Evolutionary conservation across 2,329 filamentous ascomycete genomes (phyloP).

Genomic region (Malbranchea cinnamomea): DNA sequence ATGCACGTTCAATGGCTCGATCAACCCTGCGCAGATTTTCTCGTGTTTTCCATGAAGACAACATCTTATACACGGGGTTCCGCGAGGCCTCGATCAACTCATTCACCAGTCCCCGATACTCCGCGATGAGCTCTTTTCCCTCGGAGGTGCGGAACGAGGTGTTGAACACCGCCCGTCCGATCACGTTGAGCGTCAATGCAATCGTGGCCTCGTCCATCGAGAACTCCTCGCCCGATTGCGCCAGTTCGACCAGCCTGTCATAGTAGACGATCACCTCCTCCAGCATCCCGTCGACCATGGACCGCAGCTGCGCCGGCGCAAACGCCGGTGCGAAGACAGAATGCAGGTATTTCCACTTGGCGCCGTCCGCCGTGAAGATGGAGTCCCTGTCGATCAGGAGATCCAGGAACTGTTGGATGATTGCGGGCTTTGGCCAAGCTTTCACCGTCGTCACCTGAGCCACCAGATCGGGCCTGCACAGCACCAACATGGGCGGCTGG

Average conservation of each 20-base stretch:
- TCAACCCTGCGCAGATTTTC: slow-evolving; percentile 8
- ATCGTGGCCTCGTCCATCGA: slow-evolving; percentile 3
- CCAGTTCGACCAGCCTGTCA: slow-evolving; percentile 20
- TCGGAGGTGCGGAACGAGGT: slow-evolving; percentile 21
- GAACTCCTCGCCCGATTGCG: slow-evolving; percentile 11
- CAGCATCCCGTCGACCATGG: slow-evolving; percentile 18
- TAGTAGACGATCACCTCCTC: slow-evolving; percentile 20
- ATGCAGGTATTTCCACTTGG: slow-evolving; percentile 30
- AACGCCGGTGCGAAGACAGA: slow-evolving; percentile 27
- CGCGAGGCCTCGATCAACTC: slow-evolving; percentile 8
- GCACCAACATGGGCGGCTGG: slow-evolving; percentile 20
- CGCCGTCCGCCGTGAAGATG: slow-evolving; percentile 22
- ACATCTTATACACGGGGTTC: slow-evolving; percentile 14
- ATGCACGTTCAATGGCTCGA: slow-evolving; percentile 3
- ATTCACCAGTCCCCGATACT: slow-evolving; percentile 8
- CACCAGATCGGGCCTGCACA: slow-evolving; percentile 24
- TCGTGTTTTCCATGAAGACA: slow-evolving; percentile 7
- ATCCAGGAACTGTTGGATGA: slow-evolving; percentile 16
- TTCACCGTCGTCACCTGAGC: slow-evolving; percentile 25
- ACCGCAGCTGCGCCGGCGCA: slow-evolving; percentile 16
- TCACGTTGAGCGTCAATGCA: slow-evolving; percentile 14
- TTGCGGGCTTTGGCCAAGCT: slow-evolving; percentile 21
- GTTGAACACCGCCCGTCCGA: slow-evolving; percentile 14
- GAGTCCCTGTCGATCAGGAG: slow-evolving; percentile 18
- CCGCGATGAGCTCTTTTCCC: slow-evolving; percentile 4